Conservation (phyloP, 768 basidiomycete genomes). For the Trametes cubensis region DNA sequence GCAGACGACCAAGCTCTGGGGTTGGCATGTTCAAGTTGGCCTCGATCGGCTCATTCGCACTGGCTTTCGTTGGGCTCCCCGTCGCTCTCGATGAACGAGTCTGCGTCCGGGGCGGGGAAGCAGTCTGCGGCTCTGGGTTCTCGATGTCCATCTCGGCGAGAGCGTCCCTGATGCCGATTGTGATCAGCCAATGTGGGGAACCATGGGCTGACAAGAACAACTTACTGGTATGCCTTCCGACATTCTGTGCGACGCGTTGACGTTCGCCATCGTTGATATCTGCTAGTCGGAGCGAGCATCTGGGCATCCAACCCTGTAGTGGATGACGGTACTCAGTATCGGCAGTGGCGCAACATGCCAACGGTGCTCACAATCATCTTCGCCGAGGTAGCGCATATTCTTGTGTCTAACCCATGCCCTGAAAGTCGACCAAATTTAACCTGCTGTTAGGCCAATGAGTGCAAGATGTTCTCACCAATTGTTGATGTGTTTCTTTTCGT, state of each 20-base stretch:
- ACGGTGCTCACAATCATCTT: conserved; percentile 60
- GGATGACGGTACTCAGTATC: neutral
- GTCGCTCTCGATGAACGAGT: neutral
- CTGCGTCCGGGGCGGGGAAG: neutral
- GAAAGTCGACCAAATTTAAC: neutral
- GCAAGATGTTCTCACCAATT: conserved; percentile 48
- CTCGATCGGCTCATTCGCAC: neutral
- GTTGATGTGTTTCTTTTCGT: conserved; percentile 58
- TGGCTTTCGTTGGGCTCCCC: neutral
- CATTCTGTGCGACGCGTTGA: conserved; percentile 53
- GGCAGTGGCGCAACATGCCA: neutral
- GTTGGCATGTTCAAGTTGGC: neutral
- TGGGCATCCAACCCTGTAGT: conserved; percentile 64
- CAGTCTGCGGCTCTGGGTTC: neutral
- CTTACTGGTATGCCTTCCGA: conserved; percentile 64
- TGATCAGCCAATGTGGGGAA: neutral
- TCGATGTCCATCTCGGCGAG: conserved; percentile 21
- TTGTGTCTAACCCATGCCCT: conserved; percentile 68
- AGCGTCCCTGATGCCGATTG: conserved; percentile 7
- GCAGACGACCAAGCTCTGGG: neutral
- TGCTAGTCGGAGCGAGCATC: conserved; percentile 54
- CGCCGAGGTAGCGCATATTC: conserved; percentile 67
- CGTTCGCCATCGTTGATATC: conserved; percentile 64
- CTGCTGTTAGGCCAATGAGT: neutral
- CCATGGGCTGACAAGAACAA: neutral